Evolutionary conservation across 2,329 filamentous ascomycete genomes (phyloP), one percentile per base, ranked within the genome.

Genomic region (Passalora sequoiae): DNA sequence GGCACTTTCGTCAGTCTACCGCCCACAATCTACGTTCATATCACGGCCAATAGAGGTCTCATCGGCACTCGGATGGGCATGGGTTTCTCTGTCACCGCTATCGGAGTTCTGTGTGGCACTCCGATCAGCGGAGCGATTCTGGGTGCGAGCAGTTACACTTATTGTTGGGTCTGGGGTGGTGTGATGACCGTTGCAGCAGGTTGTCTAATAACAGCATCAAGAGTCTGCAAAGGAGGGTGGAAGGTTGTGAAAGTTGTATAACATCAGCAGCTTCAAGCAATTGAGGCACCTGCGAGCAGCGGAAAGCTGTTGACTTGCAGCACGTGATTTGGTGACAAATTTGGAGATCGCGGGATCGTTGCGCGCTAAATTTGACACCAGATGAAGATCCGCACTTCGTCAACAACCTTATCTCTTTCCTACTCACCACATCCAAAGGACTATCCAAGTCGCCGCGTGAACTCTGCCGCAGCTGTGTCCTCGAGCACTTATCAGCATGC

Each of bases 121-220:
- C 76, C 77, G 0, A 77, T 78, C 41, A 73, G 72, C 2, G 77
- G 77, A n/a, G 72, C 72, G 10, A 76, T 80, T 25, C 47, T 77
- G 44, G 65, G 66, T 38, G 53, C 59, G 4, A 69, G 68, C 10
- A 66, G 71, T 7, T 74, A 67, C 28, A 58, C 56, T 1, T 57
- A 64, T 20, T 54, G 70, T 2, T 73, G 71, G 71, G 51, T 65
- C 1, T 73, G 65, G 58, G 68, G 69, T 0, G 71, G 69, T 6
- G 43, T 60, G 1, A 46, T 60, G 47, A 55, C 55, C 3, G 19
- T 64, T 4, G 49, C 40, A 8, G 61, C 60, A 3, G 55, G 48
- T 7, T 33, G 46, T 10, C 40, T 59, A 9, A 55, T 64, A 10
- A 22, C 32, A 12, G 44, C 43, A 3, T 47, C 54, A 13, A 56